phyloP scores from a whole-genome alignment of 148 eudicot genomes.

The Selenicereus undatus region DNA sequence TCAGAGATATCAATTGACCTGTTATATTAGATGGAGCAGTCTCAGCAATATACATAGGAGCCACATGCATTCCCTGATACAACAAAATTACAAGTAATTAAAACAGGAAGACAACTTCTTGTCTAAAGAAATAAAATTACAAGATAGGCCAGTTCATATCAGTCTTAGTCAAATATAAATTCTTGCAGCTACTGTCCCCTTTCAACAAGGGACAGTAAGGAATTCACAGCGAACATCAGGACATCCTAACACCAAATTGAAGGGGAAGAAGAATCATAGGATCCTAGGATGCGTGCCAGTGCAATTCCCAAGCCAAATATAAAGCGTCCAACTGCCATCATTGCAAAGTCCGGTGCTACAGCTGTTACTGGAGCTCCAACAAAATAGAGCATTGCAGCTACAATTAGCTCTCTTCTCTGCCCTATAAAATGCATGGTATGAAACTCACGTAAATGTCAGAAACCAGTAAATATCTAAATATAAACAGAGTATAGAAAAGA shows the following conservation, averaged over 20 bases:
- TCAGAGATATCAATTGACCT: conserved; percentile 85
- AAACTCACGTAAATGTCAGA: neutral
- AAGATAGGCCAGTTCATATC: neutral
- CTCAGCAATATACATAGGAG: conserved; percentile 98
- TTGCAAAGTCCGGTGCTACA: conserved; percentile 58
- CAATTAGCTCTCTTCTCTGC: conserved; percentile 74
- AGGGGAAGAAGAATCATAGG: neutral
- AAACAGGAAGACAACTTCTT: conserved; percentile 1
- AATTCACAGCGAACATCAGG: neutral
- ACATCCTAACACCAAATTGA: neutral
- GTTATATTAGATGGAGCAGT: conserved; percentile 84
- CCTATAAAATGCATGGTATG: conserved; percentile 39
- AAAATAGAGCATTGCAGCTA: conserved; percentile 55
- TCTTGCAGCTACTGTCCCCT: neutral
- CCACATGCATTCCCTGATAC: conserved; percentile 96
- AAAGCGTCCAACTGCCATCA: conserved; percentile 81
- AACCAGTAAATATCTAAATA: neutral
- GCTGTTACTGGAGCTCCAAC: conserved; percentile 80
- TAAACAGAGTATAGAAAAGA: conserved; percentile 2
- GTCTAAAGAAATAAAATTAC: neutral
- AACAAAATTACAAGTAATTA: conserved; percentile 8
- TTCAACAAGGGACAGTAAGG: neutral
- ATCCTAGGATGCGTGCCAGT: conserved; percentile 44
- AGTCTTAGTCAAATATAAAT: neutral
- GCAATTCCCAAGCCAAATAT: conserved; percentile 86